A percentile compares a stretch with the other conserved stretches of the same genome.
Evolutionary conservation across 306 rosid species (phyloP).

Genomic region (Vigna hirtella): DNA sequence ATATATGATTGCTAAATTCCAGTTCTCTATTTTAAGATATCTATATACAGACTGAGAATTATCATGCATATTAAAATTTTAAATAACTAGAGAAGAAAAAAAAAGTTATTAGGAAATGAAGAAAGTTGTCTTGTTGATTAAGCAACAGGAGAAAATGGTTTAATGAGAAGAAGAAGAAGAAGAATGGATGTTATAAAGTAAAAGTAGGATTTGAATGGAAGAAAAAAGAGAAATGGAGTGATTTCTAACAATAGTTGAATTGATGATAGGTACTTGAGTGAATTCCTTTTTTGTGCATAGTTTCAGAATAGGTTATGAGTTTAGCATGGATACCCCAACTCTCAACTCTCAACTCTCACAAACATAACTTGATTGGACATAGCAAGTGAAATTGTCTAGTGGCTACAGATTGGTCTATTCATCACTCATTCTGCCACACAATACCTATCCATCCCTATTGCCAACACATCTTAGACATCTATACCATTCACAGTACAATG

Average conservation of each 20-base stretch:
- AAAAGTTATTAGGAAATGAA: no score
- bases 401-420: conserved; percentile 43
- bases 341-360: background rate
- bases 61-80: no score
- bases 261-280: background rate
- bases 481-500: background rate
- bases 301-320: background rate
- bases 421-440: conserved; percentile 29
- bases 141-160: no score
- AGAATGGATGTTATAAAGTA: no score
- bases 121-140: no score
- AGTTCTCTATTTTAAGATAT: no score
- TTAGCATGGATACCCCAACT: background rate
- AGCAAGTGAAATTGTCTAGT: conserved; percentile 30
- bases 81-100: no score
- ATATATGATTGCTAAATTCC: no score
- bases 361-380: conserved; percentile 46
- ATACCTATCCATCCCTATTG: conserved; percentile 16
- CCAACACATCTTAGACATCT: background rate
- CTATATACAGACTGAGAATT: no score
- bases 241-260: background rate
- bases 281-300: background rate
- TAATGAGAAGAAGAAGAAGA: no score
- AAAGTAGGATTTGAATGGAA: no score
- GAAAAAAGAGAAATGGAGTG: background rate